These are phyloP conservation scores for Spizellomyces punctatus DNA, from an alignment of 192 early-diverging fungal genomes.

Conservation along the genomic window DNA sequence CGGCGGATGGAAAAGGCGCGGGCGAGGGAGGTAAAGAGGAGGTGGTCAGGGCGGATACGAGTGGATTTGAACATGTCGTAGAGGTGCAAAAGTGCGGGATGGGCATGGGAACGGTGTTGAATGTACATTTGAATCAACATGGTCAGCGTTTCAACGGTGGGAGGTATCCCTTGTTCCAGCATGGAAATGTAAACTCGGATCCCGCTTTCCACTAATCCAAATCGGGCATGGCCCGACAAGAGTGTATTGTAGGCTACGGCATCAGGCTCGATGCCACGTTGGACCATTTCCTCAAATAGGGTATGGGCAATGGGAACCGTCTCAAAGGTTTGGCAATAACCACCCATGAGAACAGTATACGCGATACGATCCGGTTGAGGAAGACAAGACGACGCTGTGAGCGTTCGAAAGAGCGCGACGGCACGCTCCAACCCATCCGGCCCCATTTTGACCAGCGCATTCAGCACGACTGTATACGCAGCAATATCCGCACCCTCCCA, in stretches of 20 bases:
- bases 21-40: constrained; percentile 12
- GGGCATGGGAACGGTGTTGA: background rate
- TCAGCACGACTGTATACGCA: constrained; percentile 9
- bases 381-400: background rate
- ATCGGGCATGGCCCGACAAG: constrained; percentile 18
- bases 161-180: constrained; percentile 4
- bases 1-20: constrained; percentile 4
- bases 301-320: constrained; percentile 1
- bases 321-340: background rate
- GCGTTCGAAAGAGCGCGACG: background rate
- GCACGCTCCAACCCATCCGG: constrained; percentile 5
- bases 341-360: constrained; percentile 24
- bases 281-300: constrained; percentile 15
- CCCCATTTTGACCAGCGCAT: constrained; percentile 1
- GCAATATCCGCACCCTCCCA: constrained; percentile 1
- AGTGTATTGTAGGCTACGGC: constrained; percentile 20
- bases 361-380: constrained; percentile 8
- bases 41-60: background rate
- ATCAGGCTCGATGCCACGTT: constrained; percentile 15
- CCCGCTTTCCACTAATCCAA: background rate
- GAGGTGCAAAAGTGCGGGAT: background rate
- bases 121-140: constrained; percentile 24
- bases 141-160: constrained; percentile 26
- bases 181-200: constrained; percentile 10
- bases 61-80: background rate